Base-by-base conservation (phyloP, 805 yeast species). In the Pichia membranifaciens region DNA sequence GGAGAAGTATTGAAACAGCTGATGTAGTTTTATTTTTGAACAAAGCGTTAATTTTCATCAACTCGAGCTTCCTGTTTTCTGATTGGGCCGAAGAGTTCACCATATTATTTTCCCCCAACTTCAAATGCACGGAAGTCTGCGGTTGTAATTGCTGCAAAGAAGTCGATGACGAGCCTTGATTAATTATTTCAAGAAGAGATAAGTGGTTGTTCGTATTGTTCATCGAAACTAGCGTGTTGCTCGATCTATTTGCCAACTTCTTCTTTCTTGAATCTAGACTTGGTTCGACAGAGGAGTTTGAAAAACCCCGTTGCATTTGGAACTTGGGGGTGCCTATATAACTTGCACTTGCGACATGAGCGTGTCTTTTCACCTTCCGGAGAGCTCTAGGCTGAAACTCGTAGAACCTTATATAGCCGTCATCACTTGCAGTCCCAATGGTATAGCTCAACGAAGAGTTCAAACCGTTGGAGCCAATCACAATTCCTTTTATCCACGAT, bases 361-460 rank as follows among this genome's bases (percentile, higher is more conserved):
- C 21, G 20, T 36, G 37, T 23, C 40, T 63, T 48, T 66, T 65
- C 16, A 64, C 53, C 39, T 64, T 67, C 4, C 72, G 70, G 36
- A 74, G 55, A 32, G 68, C 62, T 49, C 69, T 60, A 3, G 79
- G 80, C 13, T 71, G 67, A 50, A 79, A 76, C 51, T 79, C 83
- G 75, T 81, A 79, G 33, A 77, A 63, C 17, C 73, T 54, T 7
- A 79, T 55, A 21, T 65, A 63, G 3, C 81, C 79, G 53, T 79
- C 84, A 48, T 78, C 81, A 9, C 81, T 81, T 17, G 72, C 79
- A 12, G 77, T 65, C 4, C 78, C 79, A 8, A 79, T 61, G 29
- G 81, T 60, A 54, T 78, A 78, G 18, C 62, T 58, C 2, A 67
- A 57, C 1, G 69, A 64, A 21, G 52, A 47, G 3, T 58, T 50